Evolutionary conservation across 2,329 filamentous ascomycete genomes (phyloP), one percentile per base, ranked within the genome.

Genomic region (Sphaerulina vaccinii): DNA sequence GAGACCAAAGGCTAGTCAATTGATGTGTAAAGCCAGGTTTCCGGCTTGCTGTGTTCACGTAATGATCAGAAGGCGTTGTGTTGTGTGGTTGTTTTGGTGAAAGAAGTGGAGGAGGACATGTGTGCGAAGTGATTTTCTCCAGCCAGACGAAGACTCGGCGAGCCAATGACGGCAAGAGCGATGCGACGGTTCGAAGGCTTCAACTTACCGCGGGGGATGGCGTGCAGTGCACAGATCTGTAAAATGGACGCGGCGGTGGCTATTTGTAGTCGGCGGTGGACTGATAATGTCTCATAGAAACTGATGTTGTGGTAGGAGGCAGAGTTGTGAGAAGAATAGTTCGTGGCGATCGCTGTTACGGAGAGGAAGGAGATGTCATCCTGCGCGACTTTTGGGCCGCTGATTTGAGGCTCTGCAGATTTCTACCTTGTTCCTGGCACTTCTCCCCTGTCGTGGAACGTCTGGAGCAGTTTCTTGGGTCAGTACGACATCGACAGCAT

Each of bases 1-100:
- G 59, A 53, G 59, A 62, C 64, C 63, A 66, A 68, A 67, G 65
- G 62, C 64, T 52, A 57, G 56, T 63, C 62, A 48, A 37, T 21
- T 27, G 33, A 18, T 39, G 41, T 22, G 35, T 27, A 24, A n/a
- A 49, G 49, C 51, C 58, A 55, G 56, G 19, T 18, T 45, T 43
- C 43, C 18, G 44, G 44, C 35, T 27, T 32, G 39, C 39, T 37
- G 35, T n/a, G 19, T 23, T 5, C 16, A 21, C 18, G 32, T 23
- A 7, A 21, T 16, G 16, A 43, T 49, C 18, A 44, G 55, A 42
- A 33, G 15, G 36, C 21, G 47, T 42, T 19, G 43, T n/a, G 32
- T 13, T 24, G 32, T 36, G 27, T 18, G 10, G n/a, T 36, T 33
- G 38, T 33, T 40, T 38, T 2, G 36, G 38, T 44, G 24, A 32